Percentiles rank a stretch among this genome's conserved stretches.
phyloP scores from a whole-genome alignment of 345 rosid species.

The Syzygium oleosum region DNA sequence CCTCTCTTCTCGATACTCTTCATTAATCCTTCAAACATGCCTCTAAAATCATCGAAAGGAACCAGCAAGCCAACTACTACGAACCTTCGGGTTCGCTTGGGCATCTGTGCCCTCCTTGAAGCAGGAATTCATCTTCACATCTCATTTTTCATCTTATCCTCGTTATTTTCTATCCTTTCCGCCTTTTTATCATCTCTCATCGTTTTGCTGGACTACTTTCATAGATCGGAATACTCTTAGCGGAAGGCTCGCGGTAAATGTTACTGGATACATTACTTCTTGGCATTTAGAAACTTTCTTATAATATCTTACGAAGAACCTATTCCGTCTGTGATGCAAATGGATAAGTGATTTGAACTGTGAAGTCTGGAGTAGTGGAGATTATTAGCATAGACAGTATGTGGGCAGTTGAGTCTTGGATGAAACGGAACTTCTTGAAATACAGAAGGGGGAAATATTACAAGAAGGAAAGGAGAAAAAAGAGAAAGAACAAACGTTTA shows the following conservation, averaged over 20 bases:
- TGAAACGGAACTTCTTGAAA: not conserved
- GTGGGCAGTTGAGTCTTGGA: not conserved
- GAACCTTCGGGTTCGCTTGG: not conserved
- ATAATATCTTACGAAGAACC: not conserved
- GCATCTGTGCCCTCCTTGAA: no score
- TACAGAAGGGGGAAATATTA: not conserved
- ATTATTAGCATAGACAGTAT: not conserved
- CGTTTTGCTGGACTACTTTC: no score
- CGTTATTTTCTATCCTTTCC: no score
- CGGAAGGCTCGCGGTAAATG: no score
- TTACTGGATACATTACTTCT: not conserved
- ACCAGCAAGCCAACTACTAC: no score
- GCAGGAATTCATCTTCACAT: no score
- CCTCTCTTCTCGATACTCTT: no score
- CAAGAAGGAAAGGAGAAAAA: not conserved
- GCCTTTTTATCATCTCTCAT: no score
- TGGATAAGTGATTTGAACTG: not conserved
- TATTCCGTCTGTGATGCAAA: not conserved
- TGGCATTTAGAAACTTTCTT: not conserved
- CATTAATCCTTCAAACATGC: not conserved
- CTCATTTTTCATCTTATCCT: no score
- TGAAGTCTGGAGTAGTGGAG: not conserved
- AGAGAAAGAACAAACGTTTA: not conserved
- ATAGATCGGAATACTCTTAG: no score
- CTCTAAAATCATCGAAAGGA: no score